phyloP scores from a whole-genome alignment of 352 stramenopile genomes.

The Pythium dissimile region DNA sequence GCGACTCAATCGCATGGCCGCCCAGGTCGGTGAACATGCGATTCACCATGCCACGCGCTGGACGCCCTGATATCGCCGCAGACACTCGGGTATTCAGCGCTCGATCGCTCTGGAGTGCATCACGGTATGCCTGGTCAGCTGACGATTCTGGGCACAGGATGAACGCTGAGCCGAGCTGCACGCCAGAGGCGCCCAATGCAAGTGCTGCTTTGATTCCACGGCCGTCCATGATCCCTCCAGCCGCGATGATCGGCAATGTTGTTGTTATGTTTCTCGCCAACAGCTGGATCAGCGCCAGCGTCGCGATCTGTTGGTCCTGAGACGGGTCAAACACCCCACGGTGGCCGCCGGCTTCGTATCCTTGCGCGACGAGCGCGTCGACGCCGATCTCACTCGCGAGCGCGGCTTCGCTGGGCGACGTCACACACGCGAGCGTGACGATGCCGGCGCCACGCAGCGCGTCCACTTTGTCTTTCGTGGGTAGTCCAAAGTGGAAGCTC shows the following conservation, averaged over 20 bases:
- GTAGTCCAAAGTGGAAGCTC: conserved; percentile 67
- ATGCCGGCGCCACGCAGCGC: conserved; percentile 37
- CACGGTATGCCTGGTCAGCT: conserved; percentile 29
- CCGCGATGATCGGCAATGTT: conserved; percentile 45
- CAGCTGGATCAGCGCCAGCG: conserved; percentile 47
- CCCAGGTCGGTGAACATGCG: conserved; percentile 32
- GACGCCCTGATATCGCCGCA: conserved; percentile 35
- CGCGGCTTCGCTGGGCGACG: conserved; percentile 34
- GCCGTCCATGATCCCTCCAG: conserved; percentile 53
- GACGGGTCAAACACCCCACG: conserved; percentile 42
- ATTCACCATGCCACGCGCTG: conserved; percentile 42
- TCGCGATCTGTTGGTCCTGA: conserved; percentile 26
- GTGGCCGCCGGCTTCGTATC: conserved; percentile 55
- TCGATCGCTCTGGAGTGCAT: conserved; percentile 19
- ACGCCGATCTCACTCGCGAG: conserved; percentile 17
- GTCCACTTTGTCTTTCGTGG: conserved; percentile 22
- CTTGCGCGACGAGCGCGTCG: conserved; percentile 55
- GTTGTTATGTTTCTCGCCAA: conserved; percentile 27
- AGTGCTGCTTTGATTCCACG: conserved; percentile 35
- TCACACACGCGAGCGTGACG: conserved; percentile 43
- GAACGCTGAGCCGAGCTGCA: conserved; percentile 67
- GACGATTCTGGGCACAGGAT: conserved; percentile 42
- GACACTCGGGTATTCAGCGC: conserved; percentile 28
- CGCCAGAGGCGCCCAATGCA: conserved; percentile 41
- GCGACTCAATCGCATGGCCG: not conserved